Evolutionary conservation across 176 grass and related monocot genomes (phyloP), one percentile per base, ranked within the genome.

Genomic region (Oryza punctata): DNA sequence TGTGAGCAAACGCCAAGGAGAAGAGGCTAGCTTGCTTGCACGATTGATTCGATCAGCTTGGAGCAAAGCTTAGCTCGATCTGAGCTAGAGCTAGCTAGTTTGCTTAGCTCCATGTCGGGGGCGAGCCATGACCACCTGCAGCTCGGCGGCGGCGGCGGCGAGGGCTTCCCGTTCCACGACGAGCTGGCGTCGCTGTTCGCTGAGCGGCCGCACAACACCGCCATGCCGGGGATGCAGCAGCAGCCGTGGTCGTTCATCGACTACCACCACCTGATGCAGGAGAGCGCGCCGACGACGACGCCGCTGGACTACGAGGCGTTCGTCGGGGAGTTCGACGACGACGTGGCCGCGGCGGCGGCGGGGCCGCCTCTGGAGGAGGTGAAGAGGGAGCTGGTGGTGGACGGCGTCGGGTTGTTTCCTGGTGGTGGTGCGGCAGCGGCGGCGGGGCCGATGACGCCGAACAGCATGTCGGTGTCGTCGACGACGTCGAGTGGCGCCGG

Each of bases 101-200:
- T 52, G 49, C 26, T 32, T 52, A 23, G 47, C 10, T 50, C 88
- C 80, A 91, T 91, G 89, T 79, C 89, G 77, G 87, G 84, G 10
- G 76, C 69, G 23, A 87, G 84, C 73, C 77, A 79, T 68, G 81
- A 85, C 70, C 68, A 80, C 30, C 67, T 84, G 28, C 70, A 75
- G 35, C 70, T 67, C 75, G 75, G 21, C 57, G 57, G 33, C 33
- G 33, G 33, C 33, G 33, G n/a, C 57, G 57, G n/a, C 18, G 52
- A 57, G 24, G 83, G 88, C 67, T 89, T 89, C 78, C 78, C 72
- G 64, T 90, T 85, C 75, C 81, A 87, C 33, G 96, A 99, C 28
- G 93, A 94, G 6, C 87, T 96, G 38, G 80, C 81, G 27, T 82
- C 91, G 38, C 66, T 98, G 63, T 90, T 98, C 83, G 57, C 85